Evolutionary conservation across 2,329 filamentous ascomycete genomes (phyloP).

Genomic region (Rachicladosporium sp.): DNA sequence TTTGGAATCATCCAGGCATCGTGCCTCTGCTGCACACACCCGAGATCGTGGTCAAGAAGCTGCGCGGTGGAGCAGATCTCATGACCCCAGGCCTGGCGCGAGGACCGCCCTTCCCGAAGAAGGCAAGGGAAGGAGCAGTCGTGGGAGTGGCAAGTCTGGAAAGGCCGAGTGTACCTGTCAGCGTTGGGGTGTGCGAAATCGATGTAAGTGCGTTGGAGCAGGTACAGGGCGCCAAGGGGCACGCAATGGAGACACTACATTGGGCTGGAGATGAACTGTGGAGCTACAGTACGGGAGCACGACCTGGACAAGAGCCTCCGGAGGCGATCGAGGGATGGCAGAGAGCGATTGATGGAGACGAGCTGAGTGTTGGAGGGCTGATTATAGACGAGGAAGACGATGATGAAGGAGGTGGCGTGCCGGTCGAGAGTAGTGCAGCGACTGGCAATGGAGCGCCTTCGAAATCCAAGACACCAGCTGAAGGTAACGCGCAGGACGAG

Average conservation of each 20-base stretch:
- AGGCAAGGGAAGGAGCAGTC: slow-evolving; percentile 46
- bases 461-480: slow-evolving; percentile 7
- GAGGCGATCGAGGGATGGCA: slow-evolving; percentile 42
- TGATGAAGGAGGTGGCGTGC: slow-evolving; percentile 35
- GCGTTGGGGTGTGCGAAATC: slow-evolving; percentile 53
- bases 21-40: slow-evolving; percentile 53
- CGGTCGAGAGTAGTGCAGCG: slow-evolving; percentile 19
- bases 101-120: slow-evolving; percentile 50
- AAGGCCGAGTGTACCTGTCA: slow-evolving; percentile 48
- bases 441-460: slow-evolving; percentile 7
- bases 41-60: slow-evolving; percentile 47
- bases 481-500: slow-evolving; percentile 22
- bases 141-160: slow-evolving; percentile 52
- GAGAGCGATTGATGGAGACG: slow-evolving; percentile 22
- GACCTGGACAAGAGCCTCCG: slow-evolving; percentile 41
- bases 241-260: slow-evolving; percentile 53
- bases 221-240: slow-evolving; percentile 50
- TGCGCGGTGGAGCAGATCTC: slow-evolving; percentile 52
- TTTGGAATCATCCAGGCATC: slow-evolving; percentile 51
- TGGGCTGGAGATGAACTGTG: slow-evolving; percentile 59
- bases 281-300: slow-evolving; percentile 46
- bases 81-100: slow-evolving; percentile 57
- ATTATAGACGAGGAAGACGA: slow-evolving; percentile 33
- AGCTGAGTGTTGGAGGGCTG: slow-evolving; percentile 28
- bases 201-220: slow-evolving; percentile 44